A percentile compares a stretch with the other conserved stretches of the same genome.
These are phyloP conservation scores for Pulveroboletus sp. DNA, from an alignment of 768 basidiomycete species.

Conservation along the genomic window DNA sequence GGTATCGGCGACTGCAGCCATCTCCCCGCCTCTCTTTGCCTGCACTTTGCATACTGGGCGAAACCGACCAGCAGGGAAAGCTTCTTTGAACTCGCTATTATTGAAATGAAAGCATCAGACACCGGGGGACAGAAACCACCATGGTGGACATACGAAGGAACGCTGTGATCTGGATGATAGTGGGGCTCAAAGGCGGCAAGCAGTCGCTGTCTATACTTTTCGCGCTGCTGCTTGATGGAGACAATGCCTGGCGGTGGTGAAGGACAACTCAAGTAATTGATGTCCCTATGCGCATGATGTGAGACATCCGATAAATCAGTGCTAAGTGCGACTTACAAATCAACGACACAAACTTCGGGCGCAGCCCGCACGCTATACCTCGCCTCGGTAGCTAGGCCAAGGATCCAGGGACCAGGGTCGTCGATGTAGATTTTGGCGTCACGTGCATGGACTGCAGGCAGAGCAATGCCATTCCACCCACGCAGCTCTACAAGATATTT, in stretches of 20 bases:
- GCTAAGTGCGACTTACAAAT: constrained; percentile 54
- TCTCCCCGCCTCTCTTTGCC: constrained; percentile 75
- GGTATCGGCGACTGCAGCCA: constrained; percentile 80
- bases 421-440: constrained; percentile 93
- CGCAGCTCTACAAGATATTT: constrained; percentile 90
- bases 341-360: constrained; percentile 82
- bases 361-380: constrained; percentile 71
- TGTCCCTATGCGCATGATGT: constrained; percentile 49
- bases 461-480: constrained; percentile 88
- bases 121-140: not conserved
- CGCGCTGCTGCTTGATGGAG: constrained; percentile 74
- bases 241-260: constrained; percentile 73
- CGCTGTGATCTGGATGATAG: constrained; percentile 85
- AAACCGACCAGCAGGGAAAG: constrained; percentile 90
- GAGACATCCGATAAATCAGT: constrained; percentile 2
- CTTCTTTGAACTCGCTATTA: constrained; percentile 85
- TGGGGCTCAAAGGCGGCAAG: constrained; percentile 78
- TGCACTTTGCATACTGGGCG: constrained; percentile 88
- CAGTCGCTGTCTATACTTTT: constrained; percentile 71
- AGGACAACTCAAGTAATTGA: constrained; percentile 80
- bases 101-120: constrained; percentile 5
- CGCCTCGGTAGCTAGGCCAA: constrained; percentile 84
- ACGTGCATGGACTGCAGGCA: constrained; percentile 78
- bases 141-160: constrained; percentile 52
- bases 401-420: constrained; percentile 95